Percentiles rank a stretch among this genome's conserved stretches.
These are phyloP conservation scores for Nigrospora sphaerica DNA, from an alignment of 2,329 filamentous ascomycete genomes.

Conservation along the genomic window DNA sequence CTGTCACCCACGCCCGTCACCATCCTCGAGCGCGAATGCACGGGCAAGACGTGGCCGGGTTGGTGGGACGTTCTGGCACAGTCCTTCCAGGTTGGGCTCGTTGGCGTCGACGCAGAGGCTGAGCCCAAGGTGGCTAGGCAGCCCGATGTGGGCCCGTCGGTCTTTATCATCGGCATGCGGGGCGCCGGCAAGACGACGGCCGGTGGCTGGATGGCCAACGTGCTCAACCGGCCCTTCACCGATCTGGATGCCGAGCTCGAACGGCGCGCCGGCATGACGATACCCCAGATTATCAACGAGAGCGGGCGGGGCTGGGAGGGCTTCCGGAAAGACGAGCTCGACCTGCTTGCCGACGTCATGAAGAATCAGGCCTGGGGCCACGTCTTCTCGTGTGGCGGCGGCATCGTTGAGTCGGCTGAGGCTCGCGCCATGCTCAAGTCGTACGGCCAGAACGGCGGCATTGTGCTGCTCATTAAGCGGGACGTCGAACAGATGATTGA, in stretches of 20 bases:
- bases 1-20: slow-evolving; percentile 65
- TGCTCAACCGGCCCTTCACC: slow-evolving; percentile 69
- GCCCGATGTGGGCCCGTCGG: slow-evolving; percentile 50
- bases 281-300: slow-evolving; percentile 76
- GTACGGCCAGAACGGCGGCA: slow-evolving; percentile 70
- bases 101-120: slow-evolving; percentile 57
- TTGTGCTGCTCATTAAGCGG: slow-evolving; percentile 80
- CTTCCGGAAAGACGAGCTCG: slow-evolving; percentile 74
- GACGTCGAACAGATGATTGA: slow-evolving; percentile 83
- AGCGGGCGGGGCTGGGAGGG: slow-evolving; percentile 70
- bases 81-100: slow-evolving; percentile 68
- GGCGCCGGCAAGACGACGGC: slow-evolving; percentile 95
- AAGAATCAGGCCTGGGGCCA: slow-evolving; percentile 67
- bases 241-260: slow-evolving; percentile 90
- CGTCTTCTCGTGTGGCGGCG: slow-evolving; percentile 90
- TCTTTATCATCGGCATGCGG: slow-evolving; percentile 96
- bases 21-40: slow-evolving; percentile 84
- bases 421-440: slow-evolving; percentile 69
- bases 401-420: slow-evolving; percentile 79
- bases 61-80: slow-evolving; percentile 91
- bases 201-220: slow-evolving; percentile 74
- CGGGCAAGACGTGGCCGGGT: slow-evolving; percentile 96
- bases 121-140: slow-evolving; percentile 24
- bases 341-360: slow-evolving; percentile 65
- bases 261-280: slow-evolving; percentile 61